Percentiles rank a stretch among this genome's conserved stretches.
Conservation (phyloP, 2,329 filamentous ascomycete species). For the Arthrobotrys pseudoclavata region DNA sequence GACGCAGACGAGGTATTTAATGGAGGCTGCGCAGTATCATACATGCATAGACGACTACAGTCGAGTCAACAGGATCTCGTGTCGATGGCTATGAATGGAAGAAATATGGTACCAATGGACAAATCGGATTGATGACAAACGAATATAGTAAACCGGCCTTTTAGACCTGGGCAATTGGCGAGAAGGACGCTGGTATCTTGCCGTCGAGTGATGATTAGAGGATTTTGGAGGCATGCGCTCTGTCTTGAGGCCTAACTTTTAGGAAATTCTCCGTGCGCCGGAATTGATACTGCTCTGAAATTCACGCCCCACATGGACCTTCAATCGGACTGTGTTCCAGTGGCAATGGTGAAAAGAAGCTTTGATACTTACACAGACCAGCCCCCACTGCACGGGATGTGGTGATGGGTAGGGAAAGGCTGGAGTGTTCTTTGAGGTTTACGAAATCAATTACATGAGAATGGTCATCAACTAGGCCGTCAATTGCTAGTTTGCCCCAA, state of each 20-base stretch:
- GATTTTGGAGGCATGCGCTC: conserved; percentile 27
- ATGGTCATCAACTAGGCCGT: not conserved
- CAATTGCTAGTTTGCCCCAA: conserved; percentile 1
- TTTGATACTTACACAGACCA: conserved; percentile 1
- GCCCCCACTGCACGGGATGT: conserved; percentile 25
- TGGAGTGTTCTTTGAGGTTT: conserved; percentile 26
- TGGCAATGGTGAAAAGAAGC: conserved; percentile 36
- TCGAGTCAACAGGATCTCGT: conserved; percentile 37
- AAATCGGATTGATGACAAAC: conserved; percentile 58
- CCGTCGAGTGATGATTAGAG: conserved; percentile 53
- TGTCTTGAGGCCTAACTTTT: conserved; percentile 4
- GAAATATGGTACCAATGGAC: conserved; percentile 18
- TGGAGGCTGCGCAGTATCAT: conserved; percentile 48
- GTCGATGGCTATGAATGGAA: conserved; percentile 49
- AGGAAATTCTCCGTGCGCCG: conserved; percentile 59
- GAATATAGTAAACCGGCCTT: conserved; percentile 16
- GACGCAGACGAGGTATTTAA: conserved; percentile 60
- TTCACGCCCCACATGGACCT: conserved; percentile 20
- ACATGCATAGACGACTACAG: conserved; percentile 36
- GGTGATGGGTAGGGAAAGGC: not conserved
- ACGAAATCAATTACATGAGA: conserved; percentile 49
- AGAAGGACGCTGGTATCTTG: conserved; percentile 36
- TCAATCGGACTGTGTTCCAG: conserved; percentile 12
- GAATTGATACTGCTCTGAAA: conserved; percentile 28
- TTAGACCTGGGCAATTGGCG: conserved; percentile 30